These are phyloP conservation scores for Hymenoscyphus linearis DNA, from an alignment of 2,329 filamentous ascomycete species.

Conservation along the genomic window DNA sequence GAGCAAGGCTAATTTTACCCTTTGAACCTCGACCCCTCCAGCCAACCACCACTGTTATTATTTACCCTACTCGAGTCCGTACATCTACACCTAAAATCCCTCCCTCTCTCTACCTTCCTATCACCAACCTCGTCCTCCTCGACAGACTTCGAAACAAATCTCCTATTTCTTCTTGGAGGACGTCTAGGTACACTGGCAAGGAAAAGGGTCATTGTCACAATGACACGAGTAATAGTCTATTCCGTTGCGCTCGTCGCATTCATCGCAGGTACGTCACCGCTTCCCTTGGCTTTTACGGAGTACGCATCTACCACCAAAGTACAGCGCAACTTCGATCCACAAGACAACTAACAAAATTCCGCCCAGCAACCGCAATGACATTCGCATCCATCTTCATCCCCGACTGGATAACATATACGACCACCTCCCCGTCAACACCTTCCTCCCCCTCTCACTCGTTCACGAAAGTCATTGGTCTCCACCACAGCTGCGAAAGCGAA, in stretches of 20 bases:
- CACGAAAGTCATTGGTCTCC: conserved; percentile 70
- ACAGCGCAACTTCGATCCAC: conserved; percentile 34
- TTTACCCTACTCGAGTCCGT: neutral
- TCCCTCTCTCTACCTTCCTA: neutral
- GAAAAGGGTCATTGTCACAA: conserved; percentile 27
- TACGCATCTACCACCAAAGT: conserved; percentile 5
- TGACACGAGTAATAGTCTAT: conserved; percentile 42
- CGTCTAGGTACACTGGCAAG: conserved; percentile 9
- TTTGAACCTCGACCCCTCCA: neutral
- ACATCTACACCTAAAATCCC: no score
- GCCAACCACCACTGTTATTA: neutral
- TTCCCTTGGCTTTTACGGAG: neutral
- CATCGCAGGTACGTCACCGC: conserved; percentile 36
- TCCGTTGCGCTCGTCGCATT: conserved; percentile 38
- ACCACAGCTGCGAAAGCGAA: conserved; percentile 71
- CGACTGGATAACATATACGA: conserved; percentile 64
- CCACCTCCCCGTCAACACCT: conserved; percentile 41
- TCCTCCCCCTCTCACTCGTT: conserved; percentile 46
- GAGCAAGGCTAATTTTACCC: neutral
- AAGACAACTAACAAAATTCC: neutral
- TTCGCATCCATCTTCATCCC: conserved; percentile 64
- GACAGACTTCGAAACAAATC: neutral
- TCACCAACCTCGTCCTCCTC: neutral
- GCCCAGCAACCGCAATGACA: conserved; percentile 66
- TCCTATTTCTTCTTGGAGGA: neutral